Evolutionary conservation across 768 basidiomycete genomes (phyloP).

Genomic region (Leccinum longicurvipes): DNA sequence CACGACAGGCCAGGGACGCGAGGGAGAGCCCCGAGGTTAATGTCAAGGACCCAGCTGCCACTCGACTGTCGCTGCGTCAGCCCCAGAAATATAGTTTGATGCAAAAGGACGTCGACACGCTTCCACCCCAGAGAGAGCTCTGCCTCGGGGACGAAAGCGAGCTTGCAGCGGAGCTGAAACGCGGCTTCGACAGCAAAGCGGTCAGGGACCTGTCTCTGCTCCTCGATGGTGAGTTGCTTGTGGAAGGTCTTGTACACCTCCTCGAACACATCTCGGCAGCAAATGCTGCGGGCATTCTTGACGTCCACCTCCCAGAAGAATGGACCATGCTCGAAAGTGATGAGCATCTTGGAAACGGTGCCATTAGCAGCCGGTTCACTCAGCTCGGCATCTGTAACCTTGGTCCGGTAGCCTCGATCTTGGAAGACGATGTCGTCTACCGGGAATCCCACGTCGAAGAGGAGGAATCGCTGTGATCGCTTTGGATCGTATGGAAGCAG

Average conservation of each 20-base stretch:
- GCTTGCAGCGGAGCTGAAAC: constrained; percentile 46
- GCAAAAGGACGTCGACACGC: constrained; percentile 53
- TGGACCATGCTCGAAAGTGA: constrained; percentile 39
- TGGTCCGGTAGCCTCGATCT: constrained; percentile 19
- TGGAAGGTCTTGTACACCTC: constrained; percentile 52
- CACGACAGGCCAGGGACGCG: constrained; percentile 6
- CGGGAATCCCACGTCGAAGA: constrained; percentile 50
- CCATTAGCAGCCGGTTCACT: constrained; percentile 43
- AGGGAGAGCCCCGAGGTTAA: constrained; percentile 25
- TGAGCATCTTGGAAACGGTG: constrained; percentile 45
- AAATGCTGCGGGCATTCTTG: constrained; percentile 40
- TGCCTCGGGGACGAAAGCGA: constrained; percentile 38
- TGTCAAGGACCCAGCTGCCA: constrained; percentile 29
- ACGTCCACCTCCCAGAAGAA: constrained; percentile 41
- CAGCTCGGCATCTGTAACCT: constrained; percentile 36
- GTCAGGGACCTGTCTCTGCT: constrained; percentile 34
- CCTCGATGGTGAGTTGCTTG: constrained; percentile 42
- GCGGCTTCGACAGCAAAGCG: constrained; percentile 36
- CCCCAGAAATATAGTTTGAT: constrained; percentile 52
- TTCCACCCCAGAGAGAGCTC: constrained; percentile 48
- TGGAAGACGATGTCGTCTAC: constrained; percentile 33
- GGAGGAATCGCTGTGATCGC: constrained; percentile 35
- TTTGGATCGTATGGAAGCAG: constrained; percentile 39
- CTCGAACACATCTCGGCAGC: constrained; percentile 57
- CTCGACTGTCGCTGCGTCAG: constrained; percentile 37